These are phyloP conservation scores for Pseudogymnoascus destructans DNA, from an alignment of 2,329 filamentous ascomycete species.

Conservation along the genomic window DNA sequence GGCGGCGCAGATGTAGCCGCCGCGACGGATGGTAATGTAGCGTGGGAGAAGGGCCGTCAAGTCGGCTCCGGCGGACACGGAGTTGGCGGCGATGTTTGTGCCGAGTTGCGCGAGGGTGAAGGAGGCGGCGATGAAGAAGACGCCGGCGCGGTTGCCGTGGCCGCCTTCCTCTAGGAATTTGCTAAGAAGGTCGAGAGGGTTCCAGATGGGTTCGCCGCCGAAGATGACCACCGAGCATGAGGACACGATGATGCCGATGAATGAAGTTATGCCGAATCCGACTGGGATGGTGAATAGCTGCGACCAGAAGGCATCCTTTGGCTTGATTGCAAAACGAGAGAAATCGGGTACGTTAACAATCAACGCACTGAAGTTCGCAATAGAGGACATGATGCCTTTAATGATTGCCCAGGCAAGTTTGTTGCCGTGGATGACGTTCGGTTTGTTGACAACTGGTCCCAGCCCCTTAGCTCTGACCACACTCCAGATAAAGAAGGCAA, in stretches of 20 bases:
- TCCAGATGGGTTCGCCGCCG: constrained; percentile 52
- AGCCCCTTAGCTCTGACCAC: constrained; percentile 69
- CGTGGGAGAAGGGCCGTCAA: constrained; percentile 69
- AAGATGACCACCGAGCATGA: constrained; percentile 60
- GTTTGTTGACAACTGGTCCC: constrained; percentile 67
- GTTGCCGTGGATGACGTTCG: constrained; percentile 48
- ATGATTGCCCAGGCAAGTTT: constrained; percentile 70
- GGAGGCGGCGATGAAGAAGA: constrained; percentile 57
- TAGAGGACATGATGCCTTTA: constrained; percentile 74
- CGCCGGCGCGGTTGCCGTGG: constrained; percentile 56
- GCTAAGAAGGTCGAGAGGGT: constrained; percentile 54
- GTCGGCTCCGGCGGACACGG: constrained; percentile 63
- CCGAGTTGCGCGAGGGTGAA: constrained; percentile 72
- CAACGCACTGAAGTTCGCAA: constrained; percentile 82
- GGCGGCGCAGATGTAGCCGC: constrained; percentile 70
- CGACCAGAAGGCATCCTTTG: constrained; percentile 64
- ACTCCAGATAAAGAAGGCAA: constrained; percentile 81
- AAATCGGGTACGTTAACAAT: constrained; percentile 77
- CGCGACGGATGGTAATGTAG: constrained; percentile 73
- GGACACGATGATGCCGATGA: constrained; percentile 70
- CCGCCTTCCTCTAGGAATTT: constrained; percentile 56
- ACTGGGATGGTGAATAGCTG: constrained; percentile 63
- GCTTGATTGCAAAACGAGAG: constrained; percentile 66
- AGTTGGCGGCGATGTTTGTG: constrained; percentile 81
- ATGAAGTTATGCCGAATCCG: constrained; percentile 65